These are phyloP conservation scores for Apophysomyces variabilis DNA, from an alignment of 371 early-diverging fungal species.

Conservation along the genomic window DNA sequence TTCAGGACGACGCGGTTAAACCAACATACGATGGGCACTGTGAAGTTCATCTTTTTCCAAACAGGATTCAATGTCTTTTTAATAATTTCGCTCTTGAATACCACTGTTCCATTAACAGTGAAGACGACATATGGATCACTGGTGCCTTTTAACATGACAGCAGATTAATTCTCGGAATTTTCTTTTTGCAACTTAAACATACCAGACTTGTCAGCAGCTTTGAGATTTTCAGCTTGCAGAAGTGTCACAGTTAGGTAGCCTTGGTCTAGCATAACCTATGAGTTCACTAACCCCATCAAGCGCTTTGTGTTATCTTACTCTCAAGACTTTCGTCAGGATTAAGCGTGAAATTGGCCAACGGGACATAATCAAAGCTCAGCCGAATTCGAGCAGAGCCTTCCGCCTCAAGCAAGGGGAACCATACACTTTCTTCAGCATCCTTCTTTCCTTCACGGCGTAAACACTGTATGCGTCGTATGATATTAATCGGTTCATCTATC, in stretches of 20 bases:
- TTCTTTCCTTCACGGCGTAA: background rate
- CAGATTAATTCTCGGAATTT: background rate
- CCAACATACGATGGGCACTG: conserved; percentile 65
- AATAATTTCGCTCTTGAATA: conserved; percentile 75
- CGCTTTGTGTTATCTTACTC: conserved; percentile 34
- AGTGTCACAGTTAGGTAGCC: conserved; percentile 53
- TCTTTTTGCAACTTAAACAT: conserved; percentile 2
- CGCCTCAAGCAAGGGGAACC: conserved; percentile 41
- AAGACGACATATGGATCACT: conserved; percentile 87
- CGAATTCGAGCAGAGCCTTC: conserved; percentile 46
- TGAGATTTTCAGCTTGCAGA: conserved; percentile 50
- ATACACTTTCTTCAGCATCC: conserved; percentile 37
- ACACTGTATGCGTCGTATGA: conserved; percentile 38
- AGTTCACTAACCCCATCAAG: too few relatives aligned
- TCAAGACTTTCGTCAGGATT: conserved; percentile 65
- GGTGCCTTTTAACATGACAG: conserved; percentile 41
- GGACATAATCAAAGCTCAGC: conserved; percentile 58
- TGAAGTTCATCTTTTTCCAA: conserved; percentile 77
- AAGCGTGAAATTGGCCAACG: conserved; percentile 48
- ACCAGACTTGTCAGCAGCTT: conserved; percentile 57
- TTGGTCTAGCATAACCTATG: conserved; percentile 37
- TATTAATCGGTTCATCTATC: conserved; percentile 36
- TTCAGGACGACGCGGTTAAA: background rate
- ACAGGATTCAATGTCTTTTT: conserved; percentile 86
- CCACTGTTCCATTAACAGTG: conserved; percentile 75